phyloP scores from a whole-genome alignment of 257 asterid species.

The Gentiana dahurica region DNA sequence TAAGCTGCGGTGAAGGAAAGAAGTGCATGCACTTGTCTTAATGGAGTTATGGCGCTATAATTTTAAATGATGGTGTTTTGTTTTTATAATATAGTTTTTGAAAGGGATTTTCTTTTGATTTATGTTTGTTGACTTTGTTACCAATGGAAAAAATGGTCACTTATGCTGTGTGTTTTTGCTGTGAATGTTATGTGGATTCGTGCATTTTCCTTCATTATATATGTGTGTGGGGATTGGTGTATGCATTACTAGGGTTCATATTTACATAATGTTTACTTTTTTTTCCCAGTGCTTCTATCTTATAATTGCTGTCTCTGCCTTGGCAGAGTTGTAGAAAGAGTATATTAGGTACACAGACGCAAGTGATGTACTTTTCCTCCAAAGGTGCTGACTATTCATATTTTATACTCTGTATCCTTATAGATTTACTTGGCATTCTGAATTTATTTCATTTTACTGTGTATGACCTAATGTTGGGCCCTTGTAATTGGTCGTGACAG shows the following conservation, averaged over 20 bases:
- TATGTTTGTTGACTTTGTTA: too few species aligned
- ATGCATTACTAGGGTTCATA: neutral
- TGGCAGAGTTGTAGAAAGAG: slow-evolving; percentile 38
- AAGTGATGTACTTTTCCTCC: slow-evolving; percentile 39
- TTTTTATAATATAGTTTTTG: too few species aligned
- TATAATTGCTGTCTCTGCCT: neutral
- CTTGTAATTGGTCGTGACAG: neutral
- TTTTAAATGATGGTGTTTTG: too few species aligned
- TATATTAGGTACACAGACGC: slow-evolving; percentile 31
- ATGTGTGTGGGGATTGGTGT: neutral
- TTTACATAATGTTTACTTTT: neutral
- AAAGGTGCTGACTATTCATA: slow-evolving; percentile 31
- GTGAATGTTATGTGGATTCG: neutral
- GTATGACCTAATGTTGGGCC: neutral
- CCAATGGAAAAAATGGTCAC: too few species aligned
- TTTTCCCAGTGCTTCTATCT: too few species aligned
- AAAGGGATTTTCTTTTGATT: too few species aligned
- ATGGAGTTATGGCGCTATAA: too few species aligned
- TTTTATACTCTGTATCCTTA: neutral
- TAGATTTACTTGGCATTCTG: slow-evolving; percentile 4
- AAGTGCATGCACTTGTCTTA: too few species aligned
- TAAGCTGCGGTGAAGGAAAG: too few species aligned
- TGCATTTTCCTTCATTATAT: neutral
- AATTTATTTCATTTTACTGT: neutral
- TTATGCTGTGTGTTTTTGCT: too few species aligned